Percentiles rank a stretch among this genome's conserved stretches.
Evolutionary conservation across 2,329 filamentous ascomycete genomes (phyloP).

Genomic region (Lachnellula arida): DNA sequence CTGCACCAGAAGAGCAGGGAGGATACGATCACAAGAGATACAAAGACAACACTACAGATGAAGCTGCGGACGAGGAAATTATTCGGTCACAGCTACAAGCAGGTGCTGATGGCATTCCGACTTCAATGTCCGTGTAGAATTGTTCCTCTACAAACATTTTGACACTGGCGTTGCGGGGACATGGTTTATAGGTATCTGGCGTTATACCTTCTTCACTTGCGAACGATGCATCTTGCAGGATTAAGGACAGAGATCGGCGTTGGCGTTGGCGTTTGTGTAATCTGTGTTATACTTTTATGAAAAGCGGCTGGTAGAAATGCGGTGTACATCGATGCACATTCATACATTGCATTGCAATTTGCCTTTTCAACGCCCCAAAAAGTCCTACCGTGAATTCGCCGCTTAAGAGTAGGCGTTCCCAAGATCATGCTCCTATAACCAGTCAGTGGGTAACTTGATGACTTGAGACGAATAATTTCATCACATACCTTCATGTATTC

Average conservation of each 20-base stretch:
- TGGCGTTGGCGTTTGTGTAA: background rate
- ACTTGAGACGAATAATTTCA: background rate
- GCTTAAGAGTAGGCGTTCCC: slow-evolving; percentile 50
- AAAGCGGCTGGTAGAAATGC: background rate
- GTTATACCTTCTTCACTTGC: background rate
- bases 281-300: background rate
- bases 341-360: background rate
- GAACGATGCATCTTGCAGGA: background rate
- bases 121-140: slow-evolving; percentile 19
- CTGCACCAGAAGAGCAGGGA: slow-evolving; percentile 13
- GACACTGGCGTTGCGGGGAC: slow-evolving; percentile 9
- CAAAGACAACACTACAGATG: slow-evolving; percentile 38
- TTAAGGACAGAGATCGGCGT: background rate
- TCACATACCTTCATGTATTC: slow-evolving; percentile 78
- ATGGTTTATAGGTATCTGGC: background rate
- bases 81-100: slow-evolving; percentile 46
- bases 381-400: background rate
- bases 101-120: slow-evolving; percentile 31
- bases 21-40: slow-evolving; percentile 30
- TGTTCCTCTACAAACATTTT: background rate
- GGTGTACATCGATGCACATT: background rate
- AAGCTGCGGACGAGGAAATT: slow-evolving; percentile 50
- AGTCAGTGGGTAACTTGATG: slow-evolving; percentile 7
- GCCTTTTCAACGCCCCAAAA: background rate
- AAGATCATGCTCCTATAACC: slow-evolving; percentile 57